phyloP scores from a whole-genome alignment of 2,329 filamentous ascomycete species.

The Xylariales sp. region DNA sequence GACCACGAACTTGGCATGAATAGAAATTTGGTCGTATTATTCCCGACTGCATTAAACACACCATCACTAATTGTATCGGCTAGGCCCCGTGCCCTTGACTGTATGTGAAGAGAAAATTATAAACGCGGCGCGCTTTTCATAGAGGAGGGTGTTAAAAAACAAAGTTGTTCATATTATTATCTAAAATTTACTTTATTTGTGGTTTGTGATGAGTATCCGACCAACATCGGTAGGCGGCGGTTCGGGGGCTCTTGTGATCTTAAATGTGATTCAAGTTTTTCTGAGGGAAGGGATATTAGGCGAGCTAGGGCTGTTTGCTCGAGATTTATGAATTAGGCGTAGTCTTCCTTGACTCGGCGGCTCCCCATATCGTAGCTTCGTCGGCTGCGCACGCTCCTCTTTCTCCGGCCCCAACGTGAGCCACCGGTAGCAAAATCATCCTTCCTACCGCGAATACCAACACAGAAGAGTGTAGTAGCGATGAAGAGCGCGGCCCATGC shows the following conservation, averaged over 20 bases:
- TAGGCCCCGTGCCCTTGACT: too few relatives aligned
- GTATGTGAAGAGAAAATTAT: too few relatives aligned
- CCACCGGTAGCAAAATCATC: slow-evolving; percentile 54
- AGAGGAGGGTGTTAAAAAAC: too few relatives aligned
- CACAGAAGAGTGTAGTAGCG: slow-evolving; percentile 74
- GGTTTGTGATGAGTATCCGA: too few relatives aligned
- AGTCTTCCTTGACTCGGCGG: slow-evolving; percentile 77
- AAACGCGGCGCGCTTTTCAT: too few relatives aligned
- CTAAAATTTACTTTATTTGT: neutral
- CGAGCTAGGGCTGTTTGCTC: neutral
- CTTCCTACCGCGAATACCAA: slow-evolving; percentile 66
- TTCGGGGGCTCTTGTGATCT: too few relatives aligned
- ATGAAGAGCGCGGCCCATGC: slow-evolving; percentile 74
- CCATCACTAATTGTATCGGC: too few relatives aligned
- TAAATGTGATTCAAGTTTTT: too few relatives aligned
- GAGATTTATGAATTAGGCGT: slow-evolving; percentile 59
- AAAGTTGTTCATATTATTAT: slow-evolving; percentile 22
- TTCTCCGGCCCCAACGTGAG: slow-evolving; percentile 59
- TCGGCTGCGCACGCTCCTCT: slow-evolving; percentile 63
- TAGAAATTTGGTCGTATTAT: slow-evolving; percentile 15
- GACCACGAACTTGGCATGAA: neutral
- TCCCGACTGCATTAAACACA: too few relatives aligned
- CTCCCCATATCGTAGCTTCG: slow-evolving; percentile 67
- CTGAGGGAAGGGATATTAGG: neutral
- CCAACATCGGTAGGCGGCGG: too few relatives aligned